Evolutionary conservation across 2,329 filamentous ascomycete species (phyloP), one percentile per base, ranked within the genome.

Genomic region (Penicillium sp.): DNA sequence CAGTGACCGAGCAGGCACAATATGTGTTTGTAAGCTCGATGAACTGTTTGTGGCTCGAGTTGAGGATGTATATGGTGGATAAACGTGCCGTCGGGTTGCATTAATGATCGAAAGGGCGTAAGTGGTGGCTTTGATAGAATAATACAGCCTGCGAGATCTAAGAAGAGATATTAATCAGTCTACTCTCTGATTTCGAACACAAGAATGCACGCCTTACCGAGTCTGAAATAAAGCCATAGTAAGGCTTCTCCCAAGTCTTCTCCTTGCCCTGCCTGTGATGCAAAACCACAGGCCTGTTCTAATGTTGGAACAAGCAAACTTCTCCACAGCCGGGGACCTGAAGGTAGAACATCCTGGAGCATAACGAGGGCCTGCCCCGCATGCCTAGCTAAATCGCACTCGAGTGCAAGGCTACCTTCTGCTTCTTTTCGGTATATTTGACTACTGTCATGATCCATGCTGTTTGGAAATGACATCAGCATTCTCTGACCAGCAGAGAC

Each of bases 101-200:
- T n/a, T 21, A 58, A 59, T 6, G 61, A 58, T 34, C 31, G 54
- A 14, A 64, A 59, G 2, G 58, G 54, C 34, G 63, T 58, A 1
- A 61, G 38, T 1, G 62, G 64, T n/a, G 58, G 42, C 32, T 62
- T 56, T 4, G 40, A 42, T 14, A 45, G 45, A 10, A 50, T 48
- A 5, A 66, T 58, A 7, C 59, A 65, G 2, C 60, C 53, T 13
- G 64, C 62, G 2, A 66, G 56, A 42, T 66, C 62, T 65, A 10
- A 44, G 9, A n/a, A 4, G 1, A 4, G 1, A 10, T 1, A 16
- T 29, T 8, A 2, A 24, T 50, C 6, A 50, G 27, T 24, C 2
- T 24, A 4, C 24, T 18, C 5, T 8, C 4, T 31, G 4, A 4
- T 10, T 13, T 24, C 1, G 5, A 16, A 0, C 2, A 4, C 9